Conservation (phyloP, 169 alveolate genomes). For the Cryptosporidium baileyi region DNA sequence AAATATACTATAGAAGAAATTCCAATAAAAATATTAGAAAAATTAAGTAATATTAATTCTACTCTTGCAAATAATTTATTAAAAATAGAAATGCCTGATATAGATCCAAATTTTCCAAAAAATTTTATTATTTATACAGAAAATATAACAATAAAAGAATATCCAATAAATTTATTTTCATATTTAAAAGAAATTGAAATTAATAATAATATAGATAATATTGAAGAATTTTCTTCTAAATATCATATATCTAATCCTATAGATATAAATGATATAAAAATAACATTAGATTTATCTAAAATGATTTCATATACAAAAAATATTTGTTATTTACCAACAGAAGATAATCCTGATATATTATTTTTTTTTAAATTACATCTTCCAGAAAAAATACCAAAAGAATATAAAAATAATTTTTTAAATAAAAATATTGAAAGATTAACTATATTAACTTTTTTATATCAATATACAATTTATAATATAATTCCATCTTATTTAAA, state of each 20-base stretch:
- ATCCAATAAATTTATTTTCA: background rate
- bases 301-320: background rate
- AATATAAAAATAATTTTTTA: background rate
- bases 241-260: background rate
- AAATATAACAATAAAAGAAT: constrained; percentile 1
- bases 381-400: constrained; percentile 21
- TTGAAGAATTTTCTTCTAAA: background rate
- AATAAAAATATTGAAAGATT: background rate
- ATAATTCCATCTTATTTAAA: background rate
- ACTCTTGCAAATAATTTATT: constrained; percentile 11
- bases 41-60: background rate
- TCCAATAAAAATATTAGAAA: background rate
- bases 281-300: background rate
- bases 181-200: background rate
- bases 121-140: constrained; percentile 9
- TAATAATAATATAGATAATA: background rate
- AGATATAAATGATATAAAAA: background rate
- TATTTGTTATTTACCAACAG: constrained; percentile 25
- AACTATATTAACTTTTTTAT: background rate
- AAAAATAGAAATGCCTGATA: constrained; percentile 13
- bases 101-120: constrained; percentile 27
- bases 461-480: background rate
- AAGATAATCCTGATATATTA: constrained; percentile 1
- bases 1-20: constrained; percentile 25
- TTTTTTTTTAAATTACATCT: background rate